Evolutionary conservation across 2,329 filamentous ascomycete species (phyloP).

Genomic region (Pseudopyrenochaeta lycopersici): DNA sequence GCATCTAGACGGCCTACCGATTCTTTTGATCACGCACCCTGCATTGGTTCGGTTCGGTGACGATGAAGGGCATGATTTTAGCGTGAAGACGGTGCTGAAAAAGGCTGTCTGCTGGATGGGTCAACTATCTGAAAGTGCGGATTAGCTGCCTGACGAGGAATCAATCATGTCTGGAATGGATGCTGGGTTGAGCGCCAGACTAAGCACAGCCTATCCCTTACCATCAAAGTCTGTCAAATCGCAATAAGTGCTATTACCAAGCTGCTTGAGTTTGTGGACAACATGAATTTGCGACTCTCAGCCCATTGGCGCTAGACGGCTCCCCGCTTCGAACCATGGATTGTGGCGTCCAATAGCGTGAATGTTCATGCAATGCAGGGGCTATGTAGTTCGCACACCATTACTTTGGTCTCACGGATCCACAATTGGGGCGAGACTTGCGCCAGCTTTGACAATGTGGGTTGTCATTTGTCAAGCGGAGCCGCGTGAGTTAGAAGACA

Average conservation of each 20-base stretch:
- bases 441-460: background rate
- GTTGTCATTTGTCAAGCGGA: background rate
- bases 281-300: background rate
- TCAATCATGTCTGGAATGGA: background rate
- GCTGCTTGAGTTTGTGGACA: background rate
- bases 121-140: background rate
- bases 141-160: background rate
- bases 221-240: background rate
- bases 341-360: background rate
- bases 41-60: background rate
- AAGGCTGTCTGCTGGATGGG: constrained; percentile 1
- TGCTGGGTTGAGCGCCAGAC: background rate
- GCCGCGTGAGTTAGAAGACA: background rate
- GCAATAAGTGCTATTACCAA: background rate
- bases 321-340: background rate
- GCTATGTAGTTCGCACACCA: background rate
- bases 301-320: background rate
- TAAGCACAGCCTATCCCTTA: background rate
- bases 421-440: background rate
- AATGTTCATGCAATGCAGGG: background rate
- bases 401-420: background rate
- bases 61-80: background rate
- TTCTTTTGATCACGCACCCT: background rate
- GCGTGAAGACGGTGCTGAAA: background rate
- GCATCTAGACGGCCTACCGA: background rate